Conservation (phyloP, 345 rosid genomes). For the Eucalyptus globulus region DNA sequence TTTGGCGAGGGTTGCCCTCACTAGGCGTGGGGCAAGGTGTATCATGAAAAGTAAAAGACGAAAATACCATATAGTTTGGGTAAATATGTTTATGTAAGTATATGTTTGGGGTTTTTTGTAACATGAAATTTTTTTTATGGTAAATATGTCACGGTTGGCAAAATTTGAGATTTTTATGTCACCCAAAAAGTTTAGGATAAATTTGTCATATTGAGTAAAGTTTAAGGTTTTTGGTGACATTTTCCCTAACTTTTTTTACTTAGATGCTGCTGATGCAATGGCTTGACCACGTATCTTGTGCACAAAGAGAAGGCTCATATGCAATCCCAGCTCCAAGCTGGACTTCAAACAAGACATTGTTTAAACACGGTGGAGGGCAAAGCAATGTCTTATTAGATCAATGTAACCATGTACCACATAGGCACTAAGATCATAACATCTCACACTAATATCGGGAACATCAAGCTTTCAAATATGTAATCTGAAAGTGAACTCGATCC, state of each 20-base stretch:
- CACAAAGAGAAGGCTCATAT: background rate
- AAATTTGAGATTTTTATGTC: no score
- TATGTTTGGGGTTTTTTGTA: no score
- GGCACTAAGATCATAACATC: background rate
- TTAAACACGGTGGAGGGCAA: background rate
- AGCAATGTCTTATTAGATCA: background rate
- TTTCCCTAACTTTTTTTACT: background rate
- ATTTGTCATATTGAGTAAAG: no score
- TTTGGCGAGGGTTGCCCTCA: no score
- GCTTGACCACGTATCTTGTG: background rate
- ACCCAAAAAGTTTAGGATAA: fast-evolving
- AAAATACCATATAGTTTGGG: no score
- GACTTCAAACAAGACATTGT: background rate
- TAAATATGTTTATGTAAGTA: no score
- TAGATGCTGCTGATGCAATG: background rate
- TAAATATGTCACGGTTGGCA: no score
- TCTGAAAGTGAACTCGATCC: background rate
- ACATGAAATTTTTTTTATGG: no score
- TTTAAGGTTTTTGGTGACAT: no score
- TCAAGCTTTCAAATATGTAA: background rate
- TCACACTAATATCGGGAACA: background rate
- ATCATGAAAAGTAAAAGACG: no score
- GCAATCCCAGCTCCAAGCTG: background rate
- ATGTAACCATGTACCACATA: background rate
- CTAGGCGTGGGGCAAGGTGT: fast-evolving